A percentile compares a stretch with the other conserved stretches of the same genome.
phyloP scores from a whole-genome alignment of 2,329 filamentous ascomycete species.

The Tolypocladium amazonense region DNA sequence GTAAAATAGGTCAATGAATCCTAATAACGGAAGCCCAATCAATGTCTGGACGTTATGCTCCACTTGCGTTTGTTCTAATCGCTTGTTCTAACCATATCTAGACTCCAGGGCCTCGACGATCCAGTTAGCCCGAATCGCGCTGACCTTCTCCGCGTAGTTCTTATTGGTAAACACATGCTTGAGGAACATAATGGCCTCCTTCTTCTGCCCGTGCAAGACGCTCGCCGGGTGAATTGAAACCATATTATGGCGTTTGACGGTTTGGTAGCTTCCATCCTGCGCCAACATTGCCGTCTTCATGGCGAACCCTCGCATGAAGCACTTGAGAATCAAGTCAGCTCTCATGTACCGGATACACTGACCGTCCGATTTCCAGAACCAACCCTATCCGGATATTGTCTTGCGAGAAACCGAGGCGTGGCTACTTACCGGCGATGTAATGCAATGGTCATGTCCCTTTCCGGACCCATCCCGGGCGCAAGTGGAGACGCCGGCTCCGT shows the following conservation, averaged over 20 bases:
- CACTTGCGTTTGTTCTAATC: neutral
- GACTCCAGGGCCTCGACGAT: slow-evolving; percentile 38
- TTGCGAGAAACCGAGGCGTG: neutral
- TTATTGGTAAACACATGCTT: slow-evolving; percentile 57
- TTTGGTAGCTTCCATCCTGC: slow-evolving; percentile 51
- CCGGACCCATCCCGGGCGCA: neutral
- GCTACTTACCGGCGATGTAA: neutral
- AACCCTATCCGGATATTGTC: no score
- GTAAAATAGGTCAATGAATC: neutral
- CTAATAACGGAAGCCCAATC: neutral
- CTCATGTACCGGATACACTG: slow-evolving; percentile 9
- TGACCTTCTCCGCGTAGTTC: slow-evolving; percentile 58
- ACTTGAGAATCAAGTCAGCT: slow-evolving; percentile 44
- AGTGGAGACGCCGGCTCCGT: neutral
- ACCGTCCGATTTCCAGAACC: no score
- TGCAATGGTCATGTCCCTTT: neutral
- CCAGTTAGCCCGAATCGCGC: slow-evolving; percentile 50
- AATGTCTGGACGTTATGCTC: no score
- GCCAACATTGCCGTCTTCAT: slow-evolving; percentile 50
- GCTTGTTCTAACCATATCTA: no score
- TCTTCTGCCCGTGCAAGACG: slow-evolving; percentile 50
- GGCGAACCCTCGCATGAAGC: slow-evolving; percentile 52
- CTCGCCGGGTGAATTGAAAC: slow-evolving; percentile 55
- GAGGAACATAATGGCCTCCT: slow-evolving; percentile 57
- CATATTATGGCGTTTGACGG: slow-evolving; percentile 46